These are phyloP conservation scores for Wickerhamomyces alni DNA, from an alignment of 805 yeast genomes.

Conservation along the genomic window DNA sequence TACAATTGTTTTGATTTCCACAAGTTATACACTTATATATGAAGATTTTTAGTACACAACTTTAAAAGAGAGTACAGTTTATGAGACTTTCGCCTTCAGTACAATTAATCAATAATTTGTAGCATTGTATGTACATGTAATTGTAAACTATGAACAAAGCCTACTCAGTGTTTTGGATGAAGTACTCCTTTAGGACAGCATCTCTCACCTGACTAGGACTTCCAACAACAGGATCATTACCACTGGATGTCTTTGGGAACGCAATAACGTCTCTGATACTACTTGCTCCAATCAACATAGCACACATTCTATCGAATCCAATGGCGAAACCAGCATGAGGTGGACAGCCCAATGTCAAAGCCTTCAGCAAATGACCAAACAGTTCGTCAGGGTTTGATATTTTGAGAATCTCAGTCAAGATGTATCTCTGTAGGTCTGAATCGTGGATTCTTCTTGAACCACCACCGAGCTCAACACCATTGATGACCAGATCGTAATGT, in stretches of 20 bases:
- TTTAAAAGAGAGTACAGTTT: no score
- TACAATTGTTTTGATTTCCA: neutral
- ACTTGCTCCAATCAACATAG: constrained; percentile 73
- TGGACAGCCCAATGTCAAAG: constrained; percentile 89
- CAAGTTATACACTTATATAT: no score
- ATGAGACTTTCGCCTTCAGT: no score
- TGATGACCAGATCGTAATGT: constrained; percentile 89
- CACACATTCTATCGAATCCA: constrained; percentile 90
- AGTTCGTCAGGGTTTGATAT: constrained; percentile 53
- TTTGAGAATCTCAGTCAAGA: constrained; percentile 58
- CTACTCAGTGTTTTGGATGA: constrained; percentile 26
- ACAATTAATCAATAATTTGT: no score
- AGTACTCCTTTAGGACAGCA: constrained; percentile 48
- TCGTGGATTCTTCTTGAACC: constrained; percentile 96
- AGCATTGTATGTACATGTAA: no score
- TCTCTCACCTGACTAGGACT: constrained; percentile 68
- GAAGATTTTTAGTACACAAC: no score
- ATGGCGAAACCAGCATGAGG: constrained; percentile 98
- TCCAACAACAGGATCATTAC: constrained; percentile 81
- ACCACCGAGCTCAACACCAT: constrained; percentile 96
- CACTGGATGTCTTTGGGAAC: constrained; percentile 89
- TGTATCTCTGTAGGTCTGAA: constrained; percentile 64
- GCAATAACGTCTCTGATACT: constrained; percentile 93
- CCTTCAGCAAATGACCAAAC: constrained; percentile 82
- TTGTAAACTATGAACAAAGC: no score